Percentiles rank a stretch among this genome's conserved stretches.
Evolutionary conservation across 208 protist genomes (phyloP).

Genomic region (Acanthamoeba castellanii): DNA sequence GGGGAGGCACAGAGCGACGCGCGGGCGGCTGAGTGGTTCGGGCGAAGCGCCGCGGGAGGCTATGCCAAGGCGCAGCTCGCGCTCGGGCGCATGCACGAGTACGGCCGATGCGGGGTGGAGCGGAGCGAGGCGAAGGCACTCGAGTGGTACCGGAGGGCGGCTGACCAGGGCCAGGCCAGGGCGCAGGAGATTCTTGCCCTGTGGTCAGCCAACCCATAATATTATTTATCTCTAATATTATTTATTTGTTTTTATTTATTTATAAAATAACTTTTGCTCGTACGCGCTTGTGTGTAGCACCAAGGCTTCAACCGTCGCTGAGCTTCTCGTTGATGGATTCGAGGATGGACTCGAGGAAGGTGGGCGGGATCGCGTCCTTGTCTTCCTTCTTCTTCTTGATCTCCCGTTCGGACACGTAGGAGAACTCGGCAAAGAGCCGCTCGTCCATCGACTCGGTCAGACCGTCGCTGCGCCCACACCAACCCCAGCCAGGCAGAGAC

Average conservation of each 20-base stretch:
- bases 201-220: not conserved
- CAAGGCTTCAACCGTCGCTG: not conserved
- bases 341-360: slow-evolving; percentile 15
- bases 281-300: too few species aligned
- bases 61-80: not conserved
- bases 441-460: slow-evolving; percentile 56
- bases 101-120: not conserved
- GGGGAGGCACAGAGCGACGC: not conserved
- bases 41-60: not conserved
- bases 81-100: not conserved
- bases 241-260: too few species aligned
- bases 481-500: not conserved
- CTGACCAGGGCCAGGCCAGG: not conserved
- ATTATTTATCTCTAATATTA: too few species aligned
- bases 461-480: not conserved
- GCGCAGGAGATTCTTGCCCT: not conserved
- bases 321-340: slow-evolving; percentile 35
- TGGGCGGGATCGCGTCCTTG: not conserved
- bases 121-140: not conserved
- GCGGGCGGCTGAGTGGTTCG: not conserved
- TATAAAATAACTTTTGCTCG: too few species aligned
- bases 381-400: slow-evolving; percentile 9
- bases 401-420: slow-evolving; percentile 12
- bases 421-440: slow-evolving; percentile 25
- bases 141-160: not conserved